Conservation (phyloP, 768 basidiomycete species). For the Xerocomus spinulosus region DNA sequence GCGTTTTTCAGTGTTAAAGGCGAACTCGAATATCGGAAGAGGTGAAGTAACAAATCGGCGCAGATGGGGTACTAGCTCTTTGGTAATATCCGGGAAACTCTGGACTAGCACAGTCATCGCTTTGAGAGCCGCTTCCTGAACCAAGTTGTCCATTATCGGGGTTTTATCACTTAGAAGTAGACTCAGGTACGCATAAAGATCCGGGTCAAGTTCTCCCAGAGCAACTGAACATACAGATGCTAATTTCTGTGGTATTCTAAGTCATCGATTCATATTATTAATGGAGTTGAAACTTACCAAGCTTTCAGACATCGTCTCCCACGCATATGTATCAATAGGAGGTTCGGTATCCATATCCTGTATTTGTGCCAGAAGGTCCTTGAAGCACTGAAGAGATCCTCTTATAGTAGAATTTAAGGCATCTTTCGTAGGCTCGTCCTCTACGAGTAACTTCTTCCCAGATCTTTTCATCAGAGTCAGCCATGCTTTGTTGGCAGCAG, state of each 20-base stretch:
- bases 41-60: slow-evolving; percentile 88
- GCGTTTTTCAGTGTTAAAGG: slow-evolving; percentile 67
- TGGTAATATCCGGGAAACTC: slow-evolving; percentile 80
- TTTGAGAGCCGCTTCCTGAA: slow-evolving; percentile 88
- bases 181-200: slow-evolving; percentile 64
- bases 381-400: slow-evolving; percentile 71
- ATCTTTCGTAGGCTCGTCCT: slow-evolving; percentile 34
- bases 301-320: slow-evolving; percentile 90
- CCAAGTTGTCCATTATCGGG: slow-evolving; percentile 74
- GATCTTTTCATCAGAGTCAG: slow-evolving; percentile 55
- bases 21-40: slow-evolving; percentile 81
- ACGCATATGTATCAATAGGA: slow-evolving; percentile 80
- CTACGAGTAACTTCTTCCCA: slow-evolving; percentile 35
- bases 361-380: slow-evolving; percentile 71
- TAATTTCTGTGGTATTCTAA: slow-evolving; percentile 57
- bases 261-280: background rate
- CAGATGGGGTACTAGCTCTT: slow-evolving; percentile 69
- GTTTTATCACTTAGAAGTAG: slow-evolving; percentile 77
- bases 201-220: slow-evolving; percentile 59
- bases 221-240: slow-evolving; percentile 78
- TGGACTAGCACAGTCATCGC: slow-evolving; percentile 79
- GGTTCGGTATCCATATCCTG: slow-evolving; percentile 81
- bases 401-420: slow-evolving; percentile 47
- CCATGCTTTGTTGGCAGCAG: slow-evolving; percentile 84
- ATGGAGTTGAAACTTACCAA: slow-evolving; percentile 46